These are phyloP conservation scores for Xylariaceae sp. DNA, from an alignment of 2,329 filamentous ascomycete genomes.

Conservation along the genomic window DNA sequence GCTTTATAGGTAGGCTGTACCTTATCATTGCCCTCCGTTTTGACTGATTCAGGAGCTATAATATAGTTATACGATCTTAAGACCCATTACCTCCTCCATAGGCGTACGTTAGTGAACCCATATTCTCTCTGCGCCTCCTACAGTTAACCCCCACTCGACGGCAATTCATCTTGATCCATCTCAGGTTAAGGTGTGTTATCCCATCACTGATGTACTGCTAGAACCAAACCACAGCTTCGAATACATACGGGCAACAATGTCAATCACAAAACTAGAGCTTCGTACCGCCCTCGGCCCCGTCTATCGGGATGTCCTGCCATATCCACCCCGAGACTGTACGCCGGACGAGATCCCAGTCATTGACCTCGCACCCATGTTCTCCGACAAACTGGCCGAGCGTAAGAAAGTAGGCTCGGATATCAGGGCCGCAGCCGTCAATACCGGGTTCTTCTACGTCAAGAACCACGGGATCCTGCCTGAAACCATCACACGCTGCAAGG, in stretches of 20 bases:
- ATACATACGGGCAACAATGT: conserved; percentile 17
- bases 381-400: conserved; percentile 32
- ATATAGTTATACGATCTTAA: too few species aligned
- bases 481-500: conserved; percentile 32
- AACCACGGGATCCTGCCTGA: conserved; percentile 42
- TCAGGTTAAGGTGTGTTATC: neutral
- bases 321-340: conserved; percentile 30
- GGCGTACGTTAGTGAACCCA: too few species aligned
- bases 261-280: conserved; percentile 30
- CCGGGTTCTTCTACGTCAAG: conserved; percentile 51
- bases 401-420: conserved; percentile 38
- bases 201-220: neutral
- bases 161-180: too few species aligned
- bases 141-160: too few species aligned
- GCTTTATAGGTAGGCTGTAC: neutral
- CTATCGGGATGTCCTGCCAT: conserved; percentile 30
- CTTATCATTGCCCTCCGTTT: too few species aligned
- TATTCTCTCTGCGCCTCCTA: too few species aligned
- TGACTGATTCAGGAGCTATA: too few species aligned
- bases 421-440: conserved; percentile 42
- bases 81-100: too few species aligned
- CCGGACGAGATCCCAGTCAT: conserved; percentile 48
- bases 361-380: conserved; percentile 41
- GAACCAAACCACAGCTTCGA: neutral
- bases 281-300: conserved; percentile 31